These are phyloP conservation scores for Cyclostephanos tholiformis DNA, from an alignment of 108 stramenopile genomes.

Conservation along the genomic window DNA sequence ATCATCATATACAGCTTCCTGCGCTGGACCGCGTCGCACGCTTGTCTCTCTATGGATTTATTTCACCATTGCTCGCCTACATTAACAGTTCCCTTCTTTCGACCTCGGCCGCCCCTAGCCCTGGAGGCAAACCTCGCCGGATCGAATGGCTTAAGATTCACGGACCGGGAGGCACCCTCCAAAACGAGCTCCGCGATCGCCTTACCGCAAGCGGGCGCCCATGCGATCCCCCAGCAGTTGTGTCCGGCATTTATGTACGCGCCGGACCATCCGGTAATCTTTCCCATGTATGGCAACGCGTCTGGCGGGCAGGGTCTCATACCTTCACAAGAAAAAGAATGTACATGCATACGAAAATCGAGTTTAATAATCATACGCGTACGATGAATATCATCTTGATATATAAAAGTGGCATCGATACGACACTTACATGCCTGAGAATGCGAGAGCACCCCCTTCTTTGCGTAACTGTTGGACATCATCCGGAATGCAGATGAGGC, in stretches of 20 bases:
- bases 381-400: neutral
- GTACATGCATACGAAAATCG: neutral
- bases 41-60: neutral
- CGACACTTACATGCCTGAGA: conserved; percentile 38
- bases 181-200: conserved; percentile 88
- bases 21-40: too few species aligned
- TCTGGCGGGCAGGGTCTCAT: conserved; percentile 90
- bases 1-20: too few species aligned
- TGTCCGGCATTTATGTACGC: conserved; percentile 94
- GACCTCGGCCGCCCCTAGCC: conserved; percentile 64
- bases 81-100: conserved; percentile 63
- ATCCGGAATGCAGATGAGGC: conserved; percentile 69
- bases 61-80: conserved; percentile 88
- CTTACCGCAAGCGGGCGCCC: conserved; percentile 93
- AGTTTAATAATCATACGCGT: neutral
- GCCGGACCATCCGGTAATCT: conserved; percentile 73
- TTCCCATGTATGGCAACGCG: conserved; percentile 92
- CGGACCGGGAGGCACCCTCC: conserved; percentile 62
- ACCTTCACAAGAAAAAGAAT: conserved; percentile 12
- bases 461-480: conserved; percentile 68
- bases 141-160: conserved; percentile 74
- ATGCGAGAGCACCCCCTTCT: conserved; percentile 59
- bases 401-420: neutral
- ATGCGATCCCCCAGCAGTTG: conserved; percentile 98
- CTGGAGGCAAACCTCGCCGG: conserved; percentile 58